Evolutionary conservation across 345 rosid species (phyloP), one percentile per base, ranked within the genome.

Genomic region (Rhodamnia argentea): DNA sequence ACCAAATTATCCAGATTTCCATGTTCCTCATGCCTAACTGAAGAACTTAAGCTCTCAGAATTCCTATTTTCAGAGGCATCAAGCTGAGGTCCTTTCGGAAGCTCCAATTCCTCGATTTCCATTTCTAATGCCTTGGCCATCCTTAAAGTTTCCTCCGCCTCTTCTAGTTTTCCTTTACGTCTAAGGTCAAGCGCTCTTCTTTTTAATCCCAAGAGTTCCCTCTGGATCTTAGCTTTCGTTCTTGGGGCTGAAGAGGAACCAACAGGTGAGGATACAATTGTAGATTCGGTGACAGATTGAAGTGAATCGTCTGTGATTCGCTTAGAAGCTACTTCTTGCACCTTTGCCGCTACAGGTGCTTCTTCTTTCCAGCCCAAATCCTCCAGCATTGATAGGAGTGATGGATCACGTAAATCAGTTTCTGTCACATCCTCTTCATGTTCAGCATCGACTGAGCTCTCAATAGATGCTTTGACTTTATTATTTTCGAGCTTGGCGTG

Each of bases 131-230:
- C 89, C 91, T 95, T 95, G 12, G 97, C 94, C 83, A 88, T 85
- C 85, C 86, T 90, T 84, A 91, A 91, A 81, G 94, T 88, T 90
- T 94, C 97, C 84, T 95, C 98, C 15, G 98, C 98, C 91, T 95
- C 98, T 50, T 93, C 95, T 53, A 87, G 81, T 82, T 93, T 94
- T 60, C 99, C 98, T 85, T 94, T 94, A 62, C 96, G 97, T 86
- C 99, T 89, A 89, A 97, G 86, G 75, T 92, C 87, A 87, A 95
- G 91, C 44, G 98, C 97, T 89, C 92, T 97, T 87, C 98, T 95
- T 89, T 97, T 95, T 88, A 95, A 86, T 86, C 91, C 93, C 87
- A 97, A 90, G 82, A 97, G 92, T 86, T 95, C 99, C 90, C 98
- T 89, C 92, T 97, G 99, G 51, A 95, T 88, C 87, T 95, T 96